Conservation (phyloP, 768 basidiomycete species). For the Boletus subcaerulescens region DNA sequence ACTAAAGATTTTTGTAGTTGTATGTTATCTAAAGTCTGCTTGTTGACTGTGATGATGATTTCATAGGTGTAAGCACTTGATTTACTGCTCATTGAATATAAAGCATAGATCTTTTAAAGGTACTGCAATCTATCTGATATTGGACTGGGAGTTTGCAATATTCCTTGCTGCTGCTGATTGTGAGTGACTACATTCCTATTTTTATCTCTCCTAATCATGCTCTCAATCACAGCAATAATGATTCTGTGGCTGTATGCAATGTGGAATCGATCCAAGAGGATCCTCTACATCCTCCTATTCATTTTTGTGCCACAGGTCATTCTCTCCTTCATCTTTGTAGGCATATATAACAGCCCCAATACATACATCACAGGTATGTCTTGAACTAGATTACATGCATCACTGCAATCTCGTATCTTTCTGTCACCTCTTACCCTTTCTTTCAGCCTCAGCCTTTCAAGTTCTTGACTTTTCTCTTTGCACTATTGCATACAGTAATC, state of each 20-base stretch:
- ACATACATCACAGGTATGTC: constrained; percentile 3
- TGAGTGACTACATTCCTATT: neutral
- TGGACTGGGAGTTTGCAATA: constrained; percentile 2
- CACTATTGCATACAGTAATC: neutral
- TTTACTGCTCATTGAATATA: too few species aligned
- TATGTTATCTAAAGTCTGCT: neutral
- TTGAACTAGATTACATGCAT: neutral
- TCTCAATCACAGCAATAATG: constrained; percentile 10
- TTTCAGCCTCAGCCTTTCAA: neutral
- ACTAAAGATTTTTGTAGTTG: neutral
- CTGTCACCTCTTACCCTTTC: too few species aligned
- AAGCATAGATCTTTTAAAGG: neutral
- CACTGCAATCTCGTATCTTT: neutral
- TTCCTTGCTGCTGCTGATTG: constrained; percentile 11
- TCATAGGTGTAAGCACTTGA: constrained; percentile 8
- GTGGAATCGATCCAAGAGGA: constrained; percentile 7
- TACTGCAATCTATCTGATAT: neutral
- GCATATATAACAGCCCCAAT: constrained; percentile 3
- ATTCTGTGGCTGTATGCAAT: constrained; percentile 13
- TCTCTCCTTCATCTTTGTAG: neutral
- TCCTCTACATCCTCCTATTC: constrained; percentile 1
- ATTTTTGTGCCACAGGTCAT: constrained; percentile 1
- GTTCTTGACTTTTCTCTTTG: neutral
- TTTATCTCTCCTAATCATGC: neutral
- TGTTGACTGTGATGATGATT: neutral